Conservation (phyloP, 768 basidiomycete genomes). For the Russula lepida region DNA sequence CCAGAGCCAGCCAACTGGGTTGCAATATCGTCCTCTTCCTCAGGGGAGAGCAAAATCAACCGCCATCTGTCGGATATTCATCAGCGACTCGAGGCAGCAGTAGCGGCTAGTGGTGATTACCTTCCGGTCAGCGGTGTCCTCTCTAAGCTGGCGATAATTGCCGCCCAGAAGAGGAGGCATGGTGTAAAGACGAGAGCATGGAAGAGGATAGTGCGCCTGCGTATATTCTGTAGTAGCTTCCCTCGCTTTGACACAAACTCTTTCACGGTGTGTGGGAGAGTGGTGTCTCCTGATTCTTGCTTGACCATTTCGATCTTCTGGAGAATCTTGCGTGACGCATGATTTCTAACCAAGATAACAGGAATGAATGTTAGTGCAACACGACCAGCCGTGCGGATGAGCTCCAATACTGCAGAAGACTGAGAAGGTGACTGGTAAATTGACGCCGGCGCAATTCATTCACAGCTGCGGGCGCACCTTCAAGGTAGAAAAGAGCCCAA, state of each 20-base stretch:
- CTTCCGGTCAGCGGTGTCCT: slow-evolving; percentile 79
- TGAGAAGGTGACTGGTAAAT: slow-evolving; percentile 26
- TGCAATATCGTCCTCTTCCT: slow-evolving; percentile 89
- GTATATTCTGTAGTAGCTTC: slow-evolving; percentile 39
- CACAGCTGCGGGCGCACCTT: slow-evolving; percentile 41
- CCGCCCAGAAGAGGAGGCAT: slow-evolving; percentile 51
- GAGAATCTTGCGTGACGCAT: slow-evolving; percentile 43
- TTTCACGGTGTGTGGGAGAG: slow-evolving; percentile 28
- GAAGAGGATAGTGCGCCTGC: slow-evolving; percentile 41
- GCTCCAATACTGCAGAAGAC: slow-evolving; percentile 66
- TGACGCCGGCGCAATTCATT: neutral
- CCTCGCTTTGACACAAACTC: slow-evolving; percentile 46
- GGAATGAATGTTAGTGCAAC: slow-evolving; percentile 72
- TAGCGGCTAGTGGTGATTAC: slow-evolving; percentile 29
- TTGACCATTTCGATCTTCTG: slow-evolving; percentile 39
- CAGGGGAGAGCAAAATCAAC: slow-evolving; percentile 80
- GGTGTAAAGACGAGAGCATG: slow-evolving; percentile 56
- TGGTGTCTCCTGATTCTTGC: slow-evolving; percentile 26
- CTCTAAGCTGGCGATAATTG: slow-evolving; percentile 65
- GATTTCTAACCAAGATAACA: slow-evolving; percentile 51
- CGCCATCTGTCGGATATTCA: slow-evolving; percentile 52
- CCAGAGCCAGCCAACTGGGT: slow-evolving; percentile 70
- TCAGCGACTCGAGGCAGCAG: neutral
- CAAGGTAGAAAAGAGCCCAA: slow-evolving; percentile 52
- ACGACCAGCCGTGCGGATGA: slow-evolving; percentile 61